A percentile compares a stretch with the other conserved stretches of the same genome.
These are phyloP conservation scores for Telfairia occidentalis DNA, from an alignment of 331 rosid genomes.

Conservation along the genomic window DNA sequence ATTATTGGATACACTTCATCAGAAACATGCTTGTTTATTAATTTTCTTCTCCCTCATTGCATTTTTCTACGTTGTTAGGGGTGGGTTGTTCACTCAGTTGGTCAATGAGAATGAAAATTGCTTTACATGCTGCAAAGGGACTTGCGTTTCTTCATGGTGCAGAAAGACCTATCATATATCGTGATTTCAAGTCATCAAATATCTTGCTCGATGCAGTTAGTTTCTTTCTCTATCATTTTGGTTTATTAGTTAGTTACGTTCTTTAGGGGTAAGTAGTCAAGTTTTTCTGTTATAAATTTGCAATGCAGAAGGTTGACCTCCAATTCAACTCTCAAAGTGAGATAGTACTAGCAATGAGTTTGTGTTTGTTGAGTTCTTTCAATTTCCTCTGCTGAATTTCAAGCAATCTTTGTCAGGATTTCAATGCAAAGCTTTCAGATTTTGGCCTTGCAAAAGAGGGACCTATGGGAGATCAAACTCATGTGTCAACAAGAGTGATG, in stretches of 20 bases:
- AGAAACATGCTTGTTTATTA: neutral
- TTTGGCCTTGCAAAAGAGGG: conserved; percentile 99
- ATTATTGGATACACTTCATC: neutral
- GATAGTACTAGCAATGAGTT: neutral
- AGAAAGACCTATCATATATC: conserved; percentile 3
- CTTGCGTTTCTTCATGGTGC: conserved; percentile 14
- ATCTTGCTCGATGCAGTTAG: conserved; percentile 12
- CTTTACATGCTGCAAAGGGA: conserved; percentile 7
- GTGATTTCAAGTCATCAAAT: conserved; percentile 12
- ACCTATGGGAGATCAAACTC: conserved; percentile 97
- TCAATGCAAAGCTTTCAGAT: conserved; percentile 89
- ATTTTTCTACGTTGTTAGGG: conserved; percentile 5
- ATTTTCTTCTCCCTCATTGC: neutral
- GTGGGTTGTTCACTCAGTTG: neutral
- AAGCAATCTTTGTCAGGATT: conserved; percentile 32
- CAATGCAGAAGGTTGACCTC: neutral
- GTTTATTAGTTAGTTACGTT: neutral
- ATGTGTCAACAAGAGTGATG: conserved; percentile 71
- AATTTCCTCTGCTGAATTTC: conserved; percentile 6
- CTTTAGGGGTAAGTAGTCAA: neutral
- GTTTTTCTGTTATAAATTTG: neutral
- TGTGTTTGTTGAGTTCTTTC: neutral
- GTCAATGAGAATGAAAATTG: conserved; percentile 6
- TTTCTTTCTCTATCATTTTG: conserved; percentile 3
- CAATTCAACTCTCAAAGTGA: neutral